Evolutionary conservation across 768 basidiomycete genomes (phyloP).

Genomic region (Boletus subcaerulescens): DNA sequence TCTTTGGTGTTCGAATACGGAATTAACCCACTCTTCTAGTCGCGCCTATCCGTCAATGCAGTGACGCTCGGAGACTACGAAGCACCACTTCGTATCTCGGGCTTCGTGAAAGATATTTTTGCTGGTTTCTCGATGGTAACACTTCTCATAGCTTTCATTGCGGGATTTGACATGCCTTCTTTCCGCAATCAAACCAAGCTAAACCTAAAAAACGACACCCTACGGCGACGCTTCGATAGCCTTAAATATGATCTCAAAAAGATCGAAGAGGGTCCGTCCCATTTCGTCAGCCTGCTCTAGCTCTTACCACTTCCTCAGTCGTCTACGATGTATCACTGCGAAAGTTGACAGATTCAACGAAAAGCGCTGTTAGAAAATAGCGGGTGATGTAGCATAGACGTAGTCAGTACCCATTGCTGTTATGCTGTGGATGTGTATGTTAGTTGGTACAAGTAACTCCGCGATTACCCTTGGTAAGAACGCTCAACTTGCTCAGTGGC

Average conservation of each 20-base stretch:
- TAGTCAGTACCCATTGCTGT: neutral
- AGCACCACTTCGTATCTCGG: constrained; percentile 72
- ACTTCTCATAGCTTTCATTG: neutral
- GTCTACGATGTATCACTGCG: constrained; percentile 84
- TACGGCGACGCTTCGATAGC: constrained; percentile 76
- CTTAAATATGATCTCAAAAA: constrained; percentile 87
- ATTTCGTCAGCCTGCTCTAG: neutral
- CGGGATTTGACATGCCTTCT: constrained; percentile 2
- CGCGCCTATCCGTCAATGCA: constrained; percentile 73
- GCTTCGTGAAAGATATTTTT: constrained; percentile 78
- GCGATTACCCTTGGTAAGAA: constrained; percentile 15
- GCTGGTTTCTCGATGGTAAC: constrained; percentile 80
- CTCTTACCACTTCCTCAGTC: constrained; percentile 41
- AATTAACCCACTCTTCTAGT: constrained; percentile 40
- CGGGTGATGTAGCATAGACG: neutral
- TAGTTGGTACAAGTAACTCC: constrained; percentile 15
- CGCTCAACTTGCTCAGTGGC: constrained; percentile 1
- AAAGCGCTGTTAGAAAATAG: neutral
- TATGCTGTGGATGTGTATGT: neutral
- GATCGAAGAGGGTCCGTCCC: constrained; percentile 72
- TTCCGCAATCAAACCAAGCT: constrained; percentile 42
- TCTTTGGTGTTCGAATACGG: neutral
- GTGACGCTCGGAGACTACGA: constrained; percentile 83
- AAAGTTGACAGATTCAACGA: constrained; percentile 45
- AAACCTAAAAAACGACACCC: constrained; percentile 75